Percentiles rank a stretch among this genome's conserved stretches.
phyloP scores from a whole-genome alignment of 768 basidiomycete genomes.

The Saitozyma sp. region DNA sequence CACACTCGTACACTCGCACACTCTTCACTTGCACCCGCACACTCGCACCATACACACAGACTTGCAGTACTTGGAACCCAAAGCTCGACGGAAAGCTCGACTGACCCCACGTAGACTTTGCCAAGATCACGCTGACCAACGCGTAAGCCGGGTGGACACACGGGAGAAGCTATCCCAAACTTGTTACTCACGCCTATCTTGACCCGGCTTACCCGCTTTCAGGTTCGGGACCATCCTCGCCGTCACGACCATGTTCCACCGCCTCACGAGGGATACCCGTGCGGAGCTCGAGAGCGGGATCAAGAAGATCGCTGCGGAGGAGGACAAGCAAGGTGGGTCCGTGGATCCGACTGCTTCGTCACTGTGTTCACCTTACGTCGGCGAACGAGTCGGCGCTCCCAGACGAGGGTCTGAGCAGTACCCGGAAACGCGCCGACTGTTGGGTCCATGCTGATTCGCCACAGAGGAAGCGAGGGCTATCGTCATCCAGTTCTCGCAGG shows the following conservation, averaged over 20 bases:
- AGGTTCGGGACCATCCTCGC: conserved; percentile 22
- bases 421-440: no score
- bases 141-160: neutral
- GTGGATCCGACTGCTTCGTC: neutral
- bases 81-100: neutral
- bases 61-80: neutral
- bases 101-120: neutral
- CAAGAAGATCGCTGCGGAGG: conserved; percentile 25
- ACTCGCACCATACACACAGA: neutral
- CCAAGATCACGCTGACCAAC: neutral
- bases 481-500: conserved; percentile 24
- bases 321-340: conserved; percentile 33
- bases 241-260: conserved; percentile 22
- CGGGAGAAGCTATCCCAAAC: neutral
- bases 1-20: no score
- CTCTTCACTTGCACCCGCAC: no score
- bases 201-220: neutral
- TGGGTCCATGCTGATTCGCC: neutral
- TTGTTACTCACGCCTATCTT: no score
- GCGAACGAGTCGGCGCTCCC: neutral
- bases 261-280: conserved; percentile 13
- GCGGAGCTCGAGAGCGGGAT: conserved; percentile 26
- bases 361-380: neutral
- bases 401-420: no score
- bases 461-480: conserved; percentile 23